A percentile compares a stretch with the other conserved stretches of the same genome.
Conservation (phyloP, 1,284 basidiomycete genomes). For the Anthracocystis panici-leucophaei region DNA sequence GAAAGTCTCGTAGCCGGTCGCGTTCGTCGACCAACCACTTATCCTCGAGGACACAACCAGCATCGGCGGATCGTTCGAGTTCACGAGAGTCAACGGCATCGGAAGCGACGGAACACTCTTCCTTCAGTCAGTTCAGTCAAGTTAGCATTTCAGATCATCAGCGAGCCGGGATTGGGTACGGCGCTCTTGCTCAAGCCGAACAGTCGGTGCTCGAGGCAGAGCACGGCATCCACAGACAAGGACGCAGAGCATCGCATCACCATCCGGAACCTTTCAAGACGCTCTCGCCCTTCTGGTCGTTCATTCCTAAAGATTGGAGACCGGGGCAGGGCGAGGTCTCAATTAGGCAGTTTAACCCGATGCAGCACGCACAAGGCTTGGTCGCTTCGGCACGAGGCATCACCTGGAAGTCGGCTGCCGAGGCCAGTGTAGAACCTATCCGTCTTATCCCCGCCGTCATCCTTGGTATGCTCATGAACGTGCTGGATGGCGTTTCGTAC, state of each 20-base stretch:
- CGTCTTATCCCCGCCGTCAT: constrained; percentile 79
- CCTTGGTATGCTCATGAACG: constrained; percentile 86
- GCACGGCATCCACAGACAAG: constrained; percentile 10
- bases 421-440: constrained; percentile 58
- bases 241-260: constrained; percentile 38
- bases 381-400: constrained; percentile 36
- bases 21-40: constrained; percentile 22
- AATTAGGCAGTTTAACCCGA: constrained; percentile 10
- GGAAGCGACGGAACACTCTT: constrained; percentile 32
- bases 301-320: constrained; percentile 33
- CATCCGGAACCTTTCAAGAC: constrained; percentile 26
- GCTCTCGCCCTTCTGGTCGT: constrained; percentile 42
- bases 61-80: constrained; percentile 24
- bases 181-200: constrained; percentile 59
- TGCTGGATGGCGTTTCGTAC: constrained; percentile 86
- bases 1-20: constrained; percentile 23
- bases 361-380: constrained; percentile 19
- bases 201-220: constrained; percentile 38
- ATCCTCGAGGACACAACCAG: background rate
- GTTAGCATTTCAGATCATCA: constrained; percentile 29
- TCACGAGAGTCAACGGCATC: constrained; percentile 29
- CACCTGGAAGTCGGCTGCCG: constrained; percentile 51
- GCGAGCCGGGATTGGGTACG: constrained; percentile 53
- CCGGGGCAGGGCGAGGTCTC: constrained; percentile 41
- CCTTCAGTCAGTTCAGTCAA: constrained; percentile 36